Percentiles rank a stretch among this genome's conserved stretches.
phyloP scores from a whole-genome alignment of 73 alveolate species.

The Paramecium tetraurelia region DNA sequence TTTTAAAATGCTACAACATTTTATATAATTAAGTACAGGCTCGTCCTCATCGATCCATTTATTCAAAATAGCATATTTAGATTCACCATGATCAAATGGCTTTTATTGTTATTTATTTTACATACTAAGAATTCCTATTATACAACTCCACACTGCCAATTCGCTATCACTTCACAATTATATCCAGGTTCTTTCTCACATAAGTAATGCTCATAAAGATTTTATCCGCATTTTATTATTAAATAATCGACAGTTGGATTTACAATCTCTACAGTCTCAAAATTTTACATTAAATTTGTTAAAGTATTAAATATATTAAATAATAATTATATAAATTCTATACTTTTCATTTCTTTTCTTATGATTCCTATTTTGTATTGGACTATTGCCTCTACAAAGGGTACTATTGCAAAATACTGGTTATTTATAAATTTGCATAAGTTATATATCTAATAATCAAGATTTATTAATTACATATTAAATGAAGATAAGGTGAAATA shows the following conservation, averaged over 20 bases:
- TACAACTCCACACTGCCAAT: slow-evolving; percentile 41
- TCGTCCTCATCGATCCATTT: slow-evolving; percentile 47
- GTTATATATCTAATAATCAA: no score
- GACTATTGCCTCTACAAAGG: no score
- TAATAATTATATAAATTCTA: background rate
- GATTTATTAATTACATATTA: no score
- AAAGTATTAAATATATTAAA: background rate
- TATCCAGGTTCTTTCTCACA: background rate
- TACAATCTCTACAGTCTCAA: slow-evolving; percentile 33
- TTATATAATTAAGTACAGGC: background rate
- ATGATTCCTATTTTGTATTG: no score
- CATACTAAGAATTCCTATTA: slow-evolving; percentile 37
- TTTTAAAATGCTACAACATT: slow-evolving; percentile 24
- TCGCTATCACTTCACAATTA: background rate
- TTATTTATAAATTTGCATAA: no score
- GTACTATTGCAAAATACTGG: no score
- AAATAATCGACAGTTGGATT: slow-evolving; percentile 1
- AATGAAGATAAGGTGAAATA: no score
- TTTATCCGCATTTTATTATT: background rate
- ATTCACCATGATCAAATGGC: slow-evolving; percentile 40
- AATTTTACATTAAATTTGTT: background rate
- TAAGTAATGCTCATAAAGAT: slow-evolving; percentile 11
- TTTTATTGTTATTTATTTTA: background rate
- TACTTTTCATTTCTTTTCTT: background rate
- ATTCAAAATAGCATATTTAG: slow-evolving; percentile 32